Percentiles rank a stretch among this genome's conserved stretches.
These are phyloP conservation scores for Aphanomyces invadans DNA, from an alignment of 352 stramenopile species.

Conservation along the genomic window DNA sequence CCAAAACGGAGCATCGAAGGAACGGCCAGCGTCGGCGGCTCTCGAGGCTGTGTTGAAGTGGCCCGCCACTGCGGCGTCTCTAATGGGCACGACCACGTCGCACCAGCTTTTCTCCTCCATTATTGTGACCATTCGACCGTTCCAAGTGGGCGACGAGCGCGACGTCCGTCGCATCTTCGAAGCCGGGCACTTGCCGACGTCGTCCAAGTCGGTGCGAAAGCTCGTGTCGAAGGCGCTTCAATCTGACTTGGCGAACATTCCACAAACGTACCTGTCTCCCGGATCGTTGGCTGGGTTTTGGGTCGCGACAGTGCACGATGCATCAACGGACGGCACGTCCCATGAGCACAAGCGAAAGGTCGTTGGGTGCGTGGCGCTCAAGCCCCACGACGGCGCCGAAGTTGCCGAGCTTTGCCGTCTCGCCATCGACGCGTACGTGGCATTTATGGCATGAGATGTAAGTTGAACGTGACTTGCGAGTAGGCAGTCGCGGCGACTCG, in stretches of 20 bases:
- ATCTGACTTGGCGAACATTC: constrained; percentile 51
- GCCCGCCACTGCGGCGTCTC: constrained; percentile 22
- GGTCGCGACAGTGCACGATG: constrained; percentile 36
- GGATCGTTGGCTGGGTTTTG: constrained; percentile 42
- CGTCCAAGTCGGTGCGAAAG: constrained; percentile 48
- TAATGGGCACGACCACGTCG: constrained; percentile 8
- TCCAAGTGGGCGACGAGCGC: constrained; percentile 37
- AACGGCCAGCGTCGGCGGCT: constrained; percentile 22
- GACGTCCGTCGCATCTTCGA: constrained; percentile 52
- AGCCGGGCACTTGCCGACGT: constrained; percentile 48
- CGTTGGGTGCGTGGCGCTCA: constrained; percentile 54
- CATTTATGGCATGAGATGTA: not conserved
- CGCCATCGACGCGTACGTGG: constrained; percentile 32
- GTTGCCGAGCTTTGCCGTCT: constrained; percentile 52
- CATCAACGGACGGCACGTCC: too few relatives aligned
- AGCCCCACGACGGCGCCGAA: constrained; percentile 27
- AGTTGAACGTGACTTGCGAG: not conserved
- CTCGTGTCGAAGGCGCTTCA: constrained; percentile 54
- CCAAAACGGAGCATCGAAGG: not conserved
- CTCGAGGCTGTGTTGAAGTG: constrained; percentile 4
- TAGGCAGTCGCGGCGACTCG: constrained; percentile 34
- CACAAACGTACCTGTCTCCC: constrained; percentile 32
- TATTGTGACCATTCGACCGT: constrained; percentile 40
- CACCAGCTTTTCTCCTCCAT: not conserved
- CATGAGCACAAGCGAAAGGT: too few relatives aligned